These are phyloP conservation scores for Ambrosiella xylebori DNA, from an alignment of 2,329 filamentous ascomycete genomes.

Conservation along the genomic window DNA sequence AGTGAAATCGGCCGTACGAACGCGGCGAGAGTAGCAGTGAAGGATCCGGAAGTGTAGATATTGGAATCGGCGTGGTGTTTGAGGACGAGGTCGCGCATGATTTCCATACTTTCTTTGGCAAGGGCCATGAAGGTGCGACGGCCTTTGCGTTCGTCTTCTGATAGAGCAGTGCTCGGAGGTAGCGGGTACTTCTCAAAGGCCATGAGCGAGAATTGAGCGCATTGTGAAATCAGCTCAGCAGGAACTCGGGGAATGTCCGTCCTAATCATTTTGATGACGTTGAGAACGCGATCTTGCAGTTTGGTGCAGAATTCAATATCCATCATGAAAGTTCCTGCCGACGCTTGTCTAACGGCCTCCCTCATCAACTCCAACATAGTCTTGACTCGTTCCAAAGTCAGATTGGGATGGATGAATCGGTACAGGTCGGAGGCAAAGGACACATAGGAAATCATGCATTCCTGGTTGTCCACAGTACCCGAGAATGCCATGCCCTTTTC, in stretches of 20 bases:
- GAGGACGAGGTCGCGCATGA: slow-evolving; percentile 44
- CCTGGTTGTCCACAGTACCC: slow-evolving; percentile 48
- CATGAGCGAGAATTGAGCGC: slow-evolving; percentile 54
- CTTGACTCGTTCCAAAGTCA: slow-evolving; percentile 44
- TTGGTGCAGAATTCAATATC: slow-evolving; percentile 59
- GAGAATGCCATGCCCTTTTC: slow-evolving; percentile 19
- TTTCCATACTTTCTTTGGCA: slow-evolving; percentile 62
- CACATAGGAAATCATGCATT: slow-evolving; percentile 72
- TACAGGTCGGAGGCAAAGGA: slow-evolving; percentile 63
- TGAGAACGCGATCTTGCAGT: slow-evolving; percentile 52
- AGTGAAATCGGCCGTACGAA: slow-evolving; percentile 53
- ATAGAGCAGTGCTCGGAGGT: background rate
- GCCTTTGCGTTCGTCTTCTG: slow-evolving; percentile 20
- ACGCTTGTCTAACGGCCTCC: slow-evolving; percentile 53
- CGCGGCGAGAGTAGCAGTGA: slow-evolving; percentile 46
- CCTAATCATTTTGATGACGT: slow-evolving; percentile 48
- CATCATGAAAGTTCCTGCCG: slow-evolving; percentile 47
- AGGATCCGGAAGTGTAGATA: slow-evolving; percentile 51
- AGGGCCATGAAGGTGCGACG: slow-evolving; percentile 78
- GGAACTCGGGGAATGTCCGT: slow-evolving; percentile 49
- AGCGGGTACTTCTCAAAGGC: slow-evolving; percentile 33
- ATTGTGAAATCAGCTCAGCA: slow-evolving; percentile 48
- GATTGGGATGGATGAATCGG: slow-evolving; percentile 46
- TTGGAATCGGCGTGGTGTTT: slow-evolving; percentile 43
- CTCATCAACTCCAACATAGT: slow-evolving; percentile 57